Base-by-base conservation (phyloP, 2,329 filamentous ascomycete species). In the Trichophyton equinum region DNA sequence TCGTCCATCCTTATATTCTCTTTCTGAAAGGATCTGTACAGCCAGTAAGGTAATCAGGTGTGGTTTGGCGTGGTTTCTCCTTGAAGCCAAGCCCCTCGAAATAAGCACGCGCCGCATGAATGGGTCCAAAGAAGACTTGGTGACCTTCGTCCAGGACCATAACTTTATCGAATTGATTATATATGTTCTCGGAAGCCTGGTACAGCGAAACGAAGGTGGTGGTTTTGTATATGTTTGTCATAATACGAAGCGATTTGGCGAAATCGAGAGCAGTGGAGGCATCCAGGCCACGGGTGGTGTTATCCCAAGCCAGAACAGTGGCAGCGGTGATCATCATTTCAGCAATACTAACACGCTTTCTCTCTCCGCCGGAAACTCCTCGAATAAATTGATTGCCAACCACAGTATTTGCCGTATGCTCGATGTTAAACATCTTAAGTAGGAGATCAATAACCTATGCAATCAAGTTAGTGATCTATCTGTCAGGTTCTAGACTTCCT, bases 371-470 rank as follows among this genome's bases (percentile, higher is more conserved):
- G 53, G 85, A 89, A 0, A 95, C 81, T 71, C 90, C 91, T 58
- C 88, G 85, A 20, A 94, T 81, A 64, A 92, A 90, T 0, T 84
- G 82, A 64, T 94, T 87, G 6, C 91, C 91, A 27, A 96, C 89
- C 33, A 92, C 84, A 0, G 91, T 96, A 70, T 91, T 82, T 58
- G 84, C 82, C 0, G 90, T 95, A 72, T 96, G 90, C 72, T 91
- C 87, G 60, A 96, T 95, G 70, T 92, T 94, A 79, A 96, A 95
- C 88, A 95, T 94, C 69, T 89, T 89, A 58, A 96, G 78, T 62
- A 96, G 79, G 68, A 86, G 82, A 18, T 83, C 80, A 63, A 91
- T 77, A 61, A 95, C 84, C 67, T 85, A 83, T 58, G 40, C 20
- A 9, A 40, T 22, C 18, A 49, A 6, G 25, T 47, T 59, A 33